Conservation (phyloP, 257 asterid genomes). For the Scutellaria barbata region DNA sequence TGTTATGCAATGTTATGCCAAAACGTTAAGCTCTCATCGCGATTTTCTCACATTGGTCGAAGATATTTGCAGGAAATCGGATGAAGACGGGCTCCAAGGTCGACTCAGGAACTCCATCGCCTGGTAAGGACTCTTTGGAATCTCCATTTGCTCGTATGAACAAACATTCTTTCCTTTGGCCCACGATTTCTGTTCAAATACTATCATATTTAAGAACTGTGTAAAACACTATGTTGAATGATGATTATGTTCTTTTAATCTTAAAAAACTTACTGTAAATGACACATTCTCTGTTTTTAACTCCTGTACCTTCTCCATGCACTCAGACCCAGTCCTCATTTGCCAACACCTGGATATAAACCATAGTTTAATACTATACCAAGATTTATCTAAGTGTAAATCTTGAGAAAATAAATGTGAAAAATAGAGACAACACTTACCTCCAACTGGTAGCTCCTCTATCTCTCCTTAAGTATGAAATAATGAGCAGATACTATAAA, state of each 20-base stretch:
- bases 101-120: conserved; percentile 64
- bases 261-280: conserved; percentile 37
- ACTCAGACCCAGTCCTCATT: conserved; percentile 23
- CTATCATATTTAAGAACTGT: neutral
- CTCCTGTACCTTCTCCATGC: conserved; percentile 36
- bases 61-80: conserved; percentile 52
- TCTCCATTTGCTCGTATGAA: conserved; percentile 45
- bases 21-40: too few species aligned
- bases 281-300: conserved; percentile 35
- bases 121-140: conserved; percentile 44
- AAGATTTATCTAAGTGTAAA: too few species aligned
- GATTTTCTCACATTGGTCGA: conserved; percentile 50
- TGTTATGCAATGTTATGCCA: too few species aligned
- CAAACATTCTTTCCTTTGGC: conserved; percentile 32
- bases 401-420: neutral
- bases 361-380: neutral
- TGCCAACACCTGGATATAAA: conserved; percentile 30
- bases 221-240: neutral
- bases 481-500: conserved; percentile 37
- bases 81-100: conserved; percentile 61
- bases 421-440: conserved; percentile 23
- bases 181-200: conserved; percentile 33
- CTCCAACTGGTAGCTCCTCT: conserved; percentile 30
- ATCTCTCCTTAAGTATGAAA: conserved; percentile 9
- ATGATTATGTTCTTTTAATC: neutral